Evolutionary conservation across 257 asterid species (phyloP), one percentile per base, ranked within the genome.

Genomic region (Dorcoceras hygrometricum): DNA sequence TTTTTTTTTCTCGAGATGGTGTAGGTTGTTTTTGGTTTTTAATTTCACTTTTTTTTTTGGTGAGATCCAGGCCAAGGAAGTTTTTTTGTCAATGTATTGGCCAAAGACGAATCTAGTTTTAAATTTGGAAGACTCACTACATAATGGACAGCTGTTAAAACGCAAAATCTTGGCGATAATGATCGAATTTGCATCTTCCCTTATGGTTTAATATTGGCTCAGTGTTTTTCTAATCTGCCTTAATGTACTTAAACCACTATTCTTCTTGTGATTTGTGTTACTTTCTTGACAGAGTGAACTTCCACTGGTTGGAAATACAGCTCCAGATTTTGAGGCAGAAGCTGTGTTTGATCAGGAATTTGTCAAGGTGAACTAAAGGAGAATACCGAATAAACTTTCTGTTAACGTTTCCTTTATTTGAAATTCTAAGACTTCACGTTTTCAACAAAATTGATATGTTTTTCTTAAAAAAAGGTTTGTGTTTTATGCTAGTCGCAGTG

Each of bases 301-400:
- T 71, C 96, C 98, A 12, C 86, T 88, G 58, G 99, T 93, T 67
- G 99, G 97, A 23, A 93, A 93, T 68, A 39, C 23, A 64, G 99
- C 99, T 61, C 97, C 99, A 4, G 97, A 93, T 70, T 93, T 93
- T 59, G 99, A 90, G 79, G 99, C 99, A 0, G 97, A 90, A 76
- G 97, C 99, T 71, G 97, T 93, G 67, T 93, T 88, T 46, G 99
- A 93, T 73, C 99, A 90, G 78, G 97, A 93, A 66, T 88, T 93
- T 66, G 76, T 86, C 63, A 78, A 83, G 77, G 97, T 93, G 75
- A 58, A 67, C 19, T 26, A 29, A 32, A 10, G 61, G 28, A 54
- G 46, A 23, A 31, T 19, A 28, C 27, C 24, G 11, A 32, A 53
- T 7, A 20, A 51, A 53, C 58, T 28, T 25, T 36, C 23, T 22